phyloP scores from a whole-genome alignment of 2,329 filamentous ascomycete species.

The Penicillium nordicum region DNA sequence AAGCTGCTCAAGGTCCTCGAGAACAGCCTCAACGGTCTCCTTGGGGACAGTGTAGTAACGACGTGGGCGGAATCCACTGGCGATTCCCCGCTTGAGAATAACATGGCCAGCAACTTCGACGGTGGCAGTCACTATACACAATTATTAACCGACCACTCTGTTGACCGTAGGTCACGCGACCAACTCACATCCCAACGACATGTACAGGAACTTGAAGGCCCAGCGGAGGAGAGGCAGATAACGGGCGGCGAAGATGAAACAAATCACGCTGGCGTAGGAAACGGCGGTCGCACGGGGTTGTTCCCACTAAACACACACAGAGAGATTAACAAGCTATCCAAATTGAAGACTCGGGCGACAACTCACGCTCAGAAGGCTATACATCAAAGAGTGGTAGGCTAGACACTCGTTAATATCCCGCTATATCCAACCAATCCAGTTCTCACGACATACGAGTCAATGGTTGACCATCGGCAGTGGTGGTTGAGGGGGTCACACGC shows the following conservation, averaged over 20 bases:
- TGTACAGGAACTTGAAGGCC: constrained; percentile 58
- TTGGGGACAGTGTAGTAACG: constrained; percentile 65
- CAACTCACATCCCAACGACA: constrained; percentile 56
- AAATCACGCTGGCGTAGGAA: constrained; percentile 54
- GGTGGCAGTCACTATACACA: constrained; percentile 50
- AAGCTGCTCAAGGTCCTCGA: constrained; percentile 62
- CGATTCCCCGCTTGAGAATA: constrained; percentile 56
- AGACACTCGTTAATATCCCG: constrained; percentile 15
- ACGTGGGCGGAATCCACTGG: constrained; percentile 59
- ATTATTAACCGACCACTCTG: constrained; percentile 9
- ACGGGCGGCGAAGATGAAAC: constrained; percentile 61
- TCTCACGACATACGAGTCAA: constrained; percentile 53
- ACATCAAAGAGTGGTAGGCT: constrained; percentile 66
- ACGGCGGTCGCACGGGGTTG: constrained; percentile 62
- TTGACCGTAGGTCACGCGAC: constrained; percentile 20
- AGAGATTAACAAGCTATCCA: constrained; percentile 3
- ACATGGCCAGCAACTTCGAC: constrained; percentile 57
- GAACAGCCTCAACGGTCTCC: constrained; percentile 58
- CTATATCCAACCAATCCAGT: background rate
- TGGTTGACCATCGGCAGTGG: constrained; percentile 58
- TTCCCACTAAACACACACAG: constrained; percentile 53
- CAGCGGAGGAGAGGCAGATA: constrained; percentile 62
- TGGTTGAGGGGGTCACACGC: constrained; percentile 51
- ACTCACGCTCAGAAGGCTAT: constrained; percentile 60
- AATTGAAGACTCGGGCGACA: background rate